Conservation (phyloP, 352 stramenopile species). For the Elongisporangium senticosum region DNA sequence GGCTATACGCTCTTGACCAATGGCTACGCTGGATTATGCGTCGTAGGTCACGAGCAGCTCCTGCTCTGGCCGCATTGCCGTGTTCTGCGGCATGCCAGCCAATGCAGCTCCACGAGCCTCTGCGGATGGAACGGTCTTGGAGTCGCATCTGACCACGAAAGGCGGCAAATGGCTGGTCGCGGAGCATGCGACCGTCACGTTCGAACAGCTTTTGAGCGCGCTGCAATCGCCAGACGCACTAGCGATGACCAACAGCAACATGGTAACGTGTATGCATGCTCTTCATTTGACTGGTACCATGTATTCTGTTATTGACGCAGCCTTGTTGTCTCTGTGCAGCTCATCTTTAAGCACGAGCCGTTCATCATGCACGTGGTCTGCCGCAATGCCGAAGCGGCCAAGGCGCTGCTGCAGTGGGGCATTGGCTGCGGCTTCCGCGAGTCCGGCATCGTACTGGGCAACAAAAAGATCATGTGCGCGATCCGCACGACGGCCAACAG, state of each 20-base stretch:
- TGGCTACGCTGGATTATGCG: background rate
- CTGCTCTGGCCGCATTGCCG: constrained; percentile 85
- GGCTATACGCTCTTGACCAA: constrained; percentile 1
- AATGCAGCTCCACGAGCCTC: constrained; percentile 2
- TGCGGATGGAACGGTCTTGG: background rate
- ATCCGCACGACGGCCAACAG: constrained; percentile 86
- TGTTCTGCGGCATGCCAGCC: constrained; percentile 67
- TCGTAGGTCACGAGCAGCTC: constrained; percentile 86
- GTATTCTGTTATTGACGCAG: background rate
- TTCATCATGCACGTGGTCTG: constrained; percentile 92
- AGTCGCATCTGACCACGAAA: constrained; percentile 77
- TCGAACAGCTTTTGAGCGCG: constrained; percentile 54
- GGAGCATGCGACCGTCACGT: constrained; percentile 68
- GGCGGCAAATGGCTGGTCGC: constrained; percentile 86
- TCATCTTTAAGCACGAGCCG: constrained; percentile 89
- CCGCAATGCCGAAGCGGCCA: constrained; percentile 66
- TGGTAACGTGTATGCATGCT: constrained; percentile 26
- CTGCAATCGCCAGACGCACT: constrained; percentile 32
- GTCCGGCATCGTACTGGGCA: constrained; percentile 83
- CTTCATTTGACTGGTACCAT: background rate
- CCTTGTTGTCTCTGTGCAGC: constrained; percentile 10
- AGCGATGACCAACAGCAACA: constrained; percentile 38
- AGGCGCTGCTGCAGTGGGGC: constrained; percentile 78
- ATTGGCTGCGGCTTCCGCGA: constrained; percentile 84
- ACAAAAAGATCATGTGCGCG: constrained; percentile 87